Evolutionary conservation across 805 yeast species (phyloP).

Genomic region (Kodamaea kakaduensis): DNA sequence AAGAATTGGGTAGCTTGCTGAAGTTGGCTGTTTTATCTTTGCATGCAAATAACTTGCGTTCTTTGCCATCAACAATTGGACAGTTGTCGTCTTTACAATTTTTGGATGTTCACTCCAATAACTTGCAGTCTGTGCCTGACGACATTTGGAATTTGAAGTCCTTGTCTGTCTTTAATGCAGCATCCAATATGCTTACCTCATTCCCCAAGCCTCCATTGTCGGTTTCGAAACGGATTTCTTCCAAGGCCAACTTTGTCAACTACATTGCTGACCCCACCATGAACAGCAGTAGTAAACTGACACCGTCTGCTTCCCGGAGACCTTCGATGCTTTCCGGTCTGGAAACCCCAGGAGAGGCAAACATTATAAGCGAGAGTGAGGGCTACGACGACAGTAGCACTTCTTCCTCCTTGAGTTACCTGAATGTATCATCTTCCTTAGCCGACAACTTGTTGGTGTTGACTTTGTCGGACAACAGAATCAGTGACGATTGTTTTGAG

Average conservation of each 20-base stretch:
- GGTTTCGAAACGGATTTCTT: conserved; percentile 30
- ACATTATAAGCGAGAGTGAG: conserved; percentile 1
- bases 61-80: conserved; percentile 65
- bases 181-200: conserved; percentile 64
- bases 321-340: conserved; percentile 10
- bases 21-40: conserved; percentile 65
- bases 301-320: conserved; percentile 7
- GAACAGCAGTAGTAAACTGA: conserved; percentile 7
- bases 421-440: conserved; percentile 22
- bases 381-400: conserved; percentile 7
- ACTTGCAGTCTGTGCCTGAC: conserved; percentile 63
- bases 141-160: conserved; percentile 62
- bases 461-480: conserved; percentile 76
- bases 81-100: conserved; percentile 53
- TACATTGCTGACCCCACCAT: conserved; percentile 8
- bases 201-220: conserved; percentile 51
- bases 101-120: conserved; percentile 81
- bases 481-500: conserved; percentile 73
- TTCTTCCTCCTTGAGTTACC: conserved; percentile 1
- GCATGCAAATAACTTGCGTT: conserved; percentile 68
- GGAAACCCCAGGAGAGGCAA: conserved; percentile 1
- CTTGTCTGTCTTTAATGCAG: conserved; percentile 58
- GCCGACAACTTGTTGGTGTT: conserved; percentile 54
- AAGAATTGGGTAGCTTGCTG: conserved; percentile 55
- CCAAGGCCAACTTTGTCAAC: conserved; percentile 23